Evolutionary conservation across 192 early-diverging fungal genomes (phyloP), one percentile per base, ranked within the genome.

Genomic region (Coemansia sp.): DNA sequence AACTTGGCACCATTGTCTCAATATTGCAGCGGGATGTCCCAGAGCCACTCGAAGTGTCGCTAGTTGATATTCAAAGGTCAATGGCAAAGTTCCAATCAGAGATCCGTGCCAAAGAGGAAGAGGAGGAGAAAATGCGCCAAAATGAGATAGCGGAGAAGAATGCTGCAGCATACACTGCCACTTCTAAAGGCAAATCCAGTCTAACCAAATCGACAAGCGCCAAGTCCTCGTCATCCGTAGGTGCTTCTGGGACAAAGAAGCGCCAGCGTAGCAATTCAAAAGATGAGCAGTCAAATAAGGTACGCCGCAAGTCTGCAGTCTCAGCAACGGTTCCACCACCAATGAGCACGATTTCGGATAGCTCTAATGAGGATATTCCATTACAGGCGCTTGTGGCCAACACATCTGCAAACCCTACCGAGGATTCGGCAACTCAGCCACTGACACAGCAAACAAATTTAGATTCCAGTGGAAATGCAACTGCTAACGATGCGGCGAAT

Each of bases 181-280:
- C 57, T 59, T 4, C 57, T 4, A 59, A 18, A 37, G 57, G 57
- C n/a, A 5, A 37, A 18, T 6, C 37, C 39, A 41, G 16, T 41
- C n/a, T 59, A 8, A 49, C 66, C 15, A 67, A 60, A 52, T 36
- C 40, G 6, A 22, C 61, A 12, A 54, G 55, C 48, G 39, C 45
- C 7, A 62, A 54, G 36, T 49, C 67, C 0, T 40, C 57, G 6
- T 57, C 75, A 0, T 12, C 47, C 16, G 32, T 32, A 16, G 62
- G 36, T 9, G 46, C 54, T 4, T 61, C 61, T 21, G 69, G 66
- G 15, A 66, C 79, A 10, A 68, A 68, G 42, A 82, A 82, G 63
- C 79, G 79, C 15, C 74, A 72, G 46, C 79, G 79, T 11, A 82
- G 79, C 74, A 76, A 68, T 46, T 69, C 66, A n/a, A 58, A 62